These are phyloP conservation scores for Globisporangium abappressorium DNA, from an alignment of 352 stramenopile genomes.

Conservation along the genomic window DNA sequence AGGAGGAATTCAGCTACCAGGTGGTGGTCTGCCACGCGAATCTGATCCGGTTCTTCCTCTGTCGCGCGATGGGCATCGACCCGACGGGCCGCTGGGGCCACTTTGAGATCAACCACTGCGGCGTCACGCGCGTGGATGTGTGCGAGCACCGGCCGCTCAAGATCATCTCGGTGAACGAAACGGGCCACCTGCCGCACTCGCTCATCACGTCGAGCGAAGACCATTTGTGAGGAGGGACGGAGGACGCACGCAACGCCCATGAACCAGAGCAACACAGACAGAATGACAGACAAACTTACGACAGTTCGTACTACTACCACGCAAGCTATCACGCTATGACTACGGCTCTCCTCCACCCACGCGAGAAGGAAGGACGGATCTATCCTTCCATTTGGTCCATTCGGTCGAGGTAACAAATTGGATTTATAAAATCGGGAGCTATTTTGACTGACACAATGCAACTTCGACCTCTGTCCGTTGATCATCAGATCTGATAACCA, in stretches of 20 bases:
- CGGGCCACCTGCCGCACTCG: conserved; percentile 67
- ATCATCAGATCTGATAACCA: too few relatives aligned
- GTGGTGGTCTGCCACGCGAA: conserved; percentile 84
- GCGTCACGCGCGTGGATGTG: conserved; percentile 75
- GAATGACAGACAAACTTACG: not conserved
- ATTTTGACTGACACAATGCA: too few relatives aligned
- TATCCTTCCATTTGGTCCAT: too few relatives aligned
- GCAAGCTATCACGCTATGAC: not conserved
- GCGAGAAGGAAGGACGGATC: too few relatives aligned
- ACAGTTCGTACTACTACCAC: not conserved
- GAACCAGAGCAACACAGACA: not conserved
- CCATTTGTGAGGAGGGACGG: conserved; percentile 44
- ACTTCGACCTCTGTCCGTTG: too few relatives aligned
- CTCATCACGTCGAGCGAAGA: conserved; percentile 85
- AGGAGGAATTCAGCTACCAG: conserved; percentile 53
- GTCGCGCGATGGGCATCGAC: conserved; percentile 60
- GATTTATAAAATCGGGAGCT: too few relatives aligned
- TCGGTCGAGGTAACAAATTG: too few relatives aligned
- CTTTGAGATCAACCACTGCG: conserved; percentile 86
- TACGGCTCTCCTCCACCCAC: too few relatives aligned
- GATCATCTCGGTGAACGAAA: conserved; percentile 77
- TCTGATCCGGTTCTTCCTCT: conserved; percentile 81
- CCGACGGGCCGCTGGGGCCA: conserved; percentile 64
- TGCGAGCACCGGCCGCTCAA: conserved; percentile 67
- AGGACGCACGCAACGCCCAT: not conserved